Evolutionary conservation across 83 land plant genomes (phyloP), one percentile per base, ranked within the genome.

Genomic region (Picea abies): DNA sequence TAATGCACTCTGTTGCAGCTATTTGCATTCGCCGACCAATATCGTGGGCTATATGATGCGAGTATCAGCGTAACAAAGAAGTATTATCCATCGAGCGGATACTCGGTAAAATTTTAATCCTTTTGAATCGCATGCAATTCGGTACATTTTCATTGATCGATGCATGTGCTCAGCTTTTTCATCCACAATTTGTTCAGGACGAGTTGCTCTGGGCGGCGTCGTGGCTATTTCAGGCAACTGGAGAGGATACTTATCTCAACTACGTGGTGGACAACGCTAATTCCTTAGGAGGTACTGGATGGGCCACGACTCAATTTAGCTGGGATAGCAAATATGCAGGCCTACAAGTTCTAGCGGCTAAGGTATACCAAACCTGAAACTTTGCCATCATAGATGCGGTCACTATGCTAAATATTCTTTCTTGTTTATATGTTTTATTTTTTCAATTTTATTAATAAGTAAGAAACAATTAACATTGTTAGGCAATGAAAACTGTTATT

Each of bases 251-350:
- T 29, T 95, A 89, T 66, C 80, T 88, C 72, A 66, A 87, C 22
- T 93, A 92, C 72, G 80, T 88, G 2, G 81, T 67, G 5, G 62
- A 84, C 7, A 92, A 95, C 66, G 12, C 78, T 47, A 0, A 89
- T 70, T n/a, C 76, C 61, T 5, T 85, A 29, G 79, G 49, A 32
- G 76, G 14, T 15, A 23, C 9, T 6, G 68, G 84, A 19, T 88
- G 87, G 89, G 78, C 84, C 4, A 60, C 82, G 60, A 72, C 85
- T 1, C 92, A 92, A 69, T 92, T 92, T 82, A 88, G 86, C 14
- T 92, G 94, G 94, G 94, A 92, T 71, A 76, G 71, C 75, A 92
- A 92, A 73, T 92, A 92, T 79, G 90, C 93, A 6, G 94, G 93
- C 23, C 80, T 92, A 12, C 94, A 92, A 69, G 81, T 90, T 20